Conservation (phyloP, 2,329 filamentous ascomycete genomes). For the Sclerotinia subarctica region DNA sequence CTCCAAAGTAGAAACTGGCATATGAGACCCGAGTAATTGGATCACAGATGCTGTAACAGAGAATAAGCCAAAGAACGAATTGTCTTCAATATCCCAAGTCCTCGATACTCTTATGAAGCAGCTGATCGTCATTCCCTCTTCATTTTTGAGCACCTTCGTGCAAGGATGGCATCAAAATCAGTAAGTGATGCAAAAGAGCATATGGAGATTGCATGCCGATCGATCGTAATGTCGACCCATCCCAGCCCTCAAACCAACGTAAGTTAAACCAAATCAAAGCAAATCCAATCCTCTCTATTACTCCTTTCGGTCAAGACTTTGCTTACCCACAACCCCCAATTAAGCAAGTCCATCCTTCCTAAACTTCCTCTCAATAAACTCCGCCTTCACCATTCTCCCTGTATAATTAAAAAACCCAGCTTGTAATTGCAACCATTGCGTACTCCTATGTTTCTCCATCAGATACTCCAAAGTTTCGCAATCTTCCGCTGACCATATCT, state of each 20-base stretch:
- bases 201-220: not conserved
- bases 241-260: no score
- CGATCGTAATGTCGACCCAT: not conserved
- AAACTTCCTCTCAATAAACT: constrained; percentile 38
- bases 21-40: not conserved
- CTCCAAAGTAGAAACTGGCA: not conserved
- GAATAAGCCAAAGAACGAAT: not conserved
- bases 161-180: not conserved
- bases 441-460: constrained; percentile 27
- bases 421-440: constrained; percentile 38
- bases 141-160: no score
- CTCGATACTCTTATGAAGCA: not conserved
- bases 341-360: constrained; percentile 25
- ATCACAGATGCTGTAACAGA: not conserved
- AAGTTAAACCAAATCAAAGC: not conserved
- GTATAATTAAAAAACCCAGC: constrained; percentile 38
- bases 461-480: constrained; percentile 35
- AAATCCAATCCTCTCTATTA: not conserved
- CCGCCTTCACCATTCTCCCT: constrained; percentile 34
- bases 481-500: constrained; percentile 33
- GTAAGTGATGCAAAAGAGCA: not conserved
- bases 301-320: not conserved
- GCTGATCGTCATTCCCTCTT: not conserved
- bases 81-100: not conserved
- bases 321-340: not conserved